phyloP scores from a whole-genome alignment of 148 eudicot species.

The Talinum fruticosum region DNA sequence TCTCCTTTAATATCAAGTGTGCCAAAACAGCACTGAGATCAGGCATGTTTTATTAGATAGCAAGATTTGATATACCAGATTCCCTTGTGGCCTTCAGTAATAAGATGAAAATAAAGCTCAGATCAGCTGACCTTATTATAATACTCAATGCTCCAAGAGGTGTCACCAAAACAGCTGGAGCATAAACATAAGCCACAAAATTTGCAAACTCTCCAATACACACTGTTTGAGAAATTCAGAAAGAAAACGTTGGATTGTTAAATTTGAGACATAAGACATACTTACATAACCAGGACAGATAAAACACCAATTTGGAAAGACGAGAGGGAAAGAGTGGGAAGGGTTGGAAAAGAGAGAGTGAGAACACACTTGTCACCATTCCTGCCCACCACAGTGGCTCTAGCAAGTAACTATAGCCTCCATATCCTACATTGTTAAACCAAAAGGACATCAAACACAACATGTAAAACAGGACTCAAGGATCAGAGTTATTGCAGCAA shows the following conservation, averaged over 20 bases:
- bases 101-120: slow-evolving; percentile 5
- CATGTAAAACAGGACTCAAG: background rate
- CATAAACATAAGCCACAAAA: slow-evolving; percentile 86
- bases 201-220: slow-evolving; percentile 85
- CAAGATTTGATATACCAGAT: background rate
- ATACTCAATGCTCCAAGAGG: slow-evolving; percentile 97
- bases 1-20: slow-evolving; percentile 76
- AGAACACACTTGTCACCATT: slow-evolving; percentile 63
- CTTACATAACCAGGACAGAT: background rate
- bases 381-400: slow-evolving; percentile 98
- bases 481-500: too few relatives aligned
- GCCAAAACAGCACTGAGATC: slow-evolving; percentile 83
- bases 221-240: slow-evolving; percentile 47
- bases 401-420: slow-evolving; percentile 73
- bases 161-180: slow-evolving; percentile 94
- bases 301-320: too few relatives aligned
- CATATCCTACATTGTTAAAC: slow-evolving; percentile 52
- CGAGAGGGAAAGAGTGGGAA: too few relatives aligned
- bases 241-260: background rate
- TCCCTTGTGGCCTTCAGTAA: background rate
- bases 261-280: background rate
- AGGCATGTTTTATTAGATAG: slow-evolving; percentile 22
- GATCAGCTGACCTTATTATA: slow-evolving; percentile 64
- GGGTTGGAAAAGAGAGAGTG: background rate
- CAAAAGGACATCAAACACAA: slow-evolving; percentile 9